A percentile compares a stretch with the other conserved stretches of the same genome.
phyloP scores from a whole-genome alignment of 2,329 filamentous ascomycete genomes.

The Fusarium coicis region DNA sequence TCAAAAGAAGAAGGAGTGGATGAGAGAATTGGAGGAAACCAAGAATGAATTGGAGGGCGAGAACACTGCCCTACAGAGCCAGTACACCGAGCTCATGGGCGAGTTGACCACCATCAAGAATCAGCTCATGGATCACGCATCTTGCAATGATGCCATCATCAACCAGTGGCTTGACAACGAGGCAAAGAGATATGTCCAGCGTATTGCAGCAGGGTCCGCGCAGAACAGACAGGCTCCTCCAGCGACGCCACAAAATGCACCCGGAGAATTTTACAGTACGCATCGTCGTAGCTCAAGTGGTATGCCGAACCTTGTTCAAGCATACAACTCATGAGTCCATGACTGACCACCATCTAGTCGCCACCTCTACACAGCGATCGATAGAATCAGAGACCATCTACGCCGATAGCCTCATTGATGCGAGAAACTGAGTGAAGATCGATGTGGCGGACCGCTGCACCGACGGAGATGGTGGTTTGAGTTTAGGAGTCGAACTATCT shows the following conservation, averaged over 20 bases:
- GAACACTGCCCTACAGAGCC: conserved; percentile 55
- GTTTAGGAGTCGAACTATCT: not conserved
- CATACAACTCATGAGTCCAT: not conserved
- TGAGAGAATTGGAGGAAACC: conserved; percentile 60
- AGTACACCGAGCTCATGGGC: conserved; percentile 55
- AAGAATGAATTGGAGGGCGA: conserved; percentile 55
- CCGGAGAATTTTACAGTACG: not conserved
- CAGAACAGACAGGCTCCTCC: not conserved
- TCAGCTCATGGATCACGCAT: conserved; percentile 62
- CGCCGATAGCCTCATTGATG: conserved; percentile 41
- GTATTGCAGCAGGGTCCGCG: conserved; percentile 6
- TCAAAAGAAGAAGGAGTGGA: conserved; percentile 71
- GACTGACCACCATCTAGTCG: not conserved
- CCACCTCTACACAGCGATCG: conserved; percentile 10
- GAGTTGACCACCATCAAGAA: conserved; percentile 62
- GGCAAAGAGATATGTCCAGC: conserved; percentile 60
- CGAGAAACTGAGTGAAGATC: not conserved
- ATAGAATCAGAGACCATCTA: conserved; percentile 44
- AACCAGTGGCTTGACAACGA: conserved; percentile 64
- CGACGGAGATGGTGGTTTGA: not conserved
- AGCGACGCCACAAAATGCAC: not conserved
- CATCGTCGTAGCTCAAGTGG: conserved; percentile 23
- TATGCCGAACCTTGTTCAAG: not conserved
- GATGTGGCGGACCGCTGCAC: not conserved
- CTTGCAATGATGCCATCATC: conserved; percentile 64